Conservation (phyloP, 1,284 basidiomycete species). For the Schizophyllum commune region DNA sequence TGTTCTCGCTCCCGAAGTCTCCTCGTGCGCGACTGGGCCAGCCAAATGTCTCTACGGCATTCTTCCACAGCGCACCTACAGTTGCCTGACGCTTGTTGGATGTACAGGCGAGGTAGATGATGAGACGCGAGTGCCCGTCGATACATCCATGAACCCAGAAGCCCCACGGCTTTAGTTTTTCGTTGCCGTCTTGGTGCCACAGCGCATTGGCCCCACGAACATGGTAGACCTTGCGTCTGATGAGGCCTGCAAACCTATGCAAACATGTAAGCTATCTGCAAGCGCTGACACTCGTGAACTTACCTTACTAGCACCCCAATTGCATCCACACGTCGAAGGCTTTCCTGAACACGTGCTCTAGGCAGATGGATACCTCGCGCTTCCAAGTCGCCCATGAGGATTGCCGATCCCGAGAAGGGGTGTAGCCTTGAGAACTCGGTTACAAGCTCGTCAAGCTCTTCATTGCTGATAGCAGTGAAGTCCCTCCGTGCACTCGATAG, state of each 20-base stretch:
- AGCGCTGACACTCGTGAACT: background rate
- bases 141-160: constrained; percentile 25
- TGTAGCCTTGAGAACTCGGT: constrained; percentile 6
- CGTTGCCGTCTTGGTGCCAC: constrained; percentile 7
- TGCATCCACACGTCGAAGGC: constrained; percentile 4
- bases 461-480: constrained; percentile 5
- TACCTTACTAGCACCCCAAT: constrained; percentile 3
- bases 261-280: too few species aligned
- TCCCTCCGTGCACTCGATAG: background rate
- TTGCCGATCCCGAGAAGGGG: constrained; percentile 6
- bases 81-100: constrained; percentile 22
- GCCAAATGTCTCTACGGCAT: constrained; percentile 13
- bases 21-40: constrained; percentile 21
- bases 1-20: constrained; percentile 23
- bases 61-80: constrained; percentile 19
- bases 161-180: constrained; percentile 22
- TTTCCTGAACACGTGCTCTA: background rate
- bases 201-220: constrained; percentile 7
- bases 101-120: constrained; percentile 19
- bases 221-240: background rate
- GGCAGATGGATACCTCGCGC: constrained; percentile 1
- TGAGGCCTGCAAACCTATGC: background rate
- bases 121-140: constrained; percentile 22
- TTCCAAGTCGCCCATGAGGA: constrained; percentile 2
- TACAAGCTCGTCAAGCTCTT: constrained; percentile 6